Percentiles rank a stretch among this genome's conserved stretches.
Evolutionary conservation across 805 yeast genomes (phyloP).

Genomic region (Lipomyces yamadae): DNA sequence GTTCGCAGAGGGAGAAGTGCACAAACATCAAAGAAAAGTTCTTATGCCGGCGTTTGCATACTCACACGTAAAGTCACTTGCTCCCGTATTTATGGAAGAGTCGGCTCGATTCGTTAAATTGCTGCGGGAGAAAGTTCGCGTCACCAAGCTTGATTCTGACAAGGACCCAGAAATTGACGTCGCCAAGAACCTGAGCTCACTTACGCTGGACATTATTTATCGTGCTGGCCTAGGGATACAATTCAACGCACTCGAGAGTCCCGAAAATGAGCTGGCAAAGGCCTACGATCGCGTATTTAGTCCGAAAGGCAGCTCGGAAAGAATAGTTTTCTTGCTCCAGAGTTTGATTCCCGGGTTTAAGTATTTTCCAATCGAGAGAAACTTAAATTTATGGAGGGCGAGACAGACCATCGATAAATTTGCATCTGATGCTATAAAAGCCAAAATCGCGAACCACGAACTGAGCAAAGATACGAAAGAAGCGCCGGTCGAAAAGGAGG

Average conservation of each 20-base stretch:
- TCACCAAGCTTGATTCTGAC: neutral
- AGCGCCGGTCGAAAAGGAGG: neutral
- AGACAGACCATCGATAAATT: constrained; percentile 18
- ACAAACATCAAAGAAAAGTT: constrained; percentile 28
- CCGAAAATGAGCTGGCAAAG: constrained; percentile 27
- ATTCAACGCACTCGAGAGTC: constrained; percentile 29
- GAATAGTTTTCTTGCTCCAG: constrained; percentile 16
- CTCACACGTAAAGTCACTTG: constrained; percentile 21
- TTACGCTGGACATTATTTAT: constrained; percentile 33
- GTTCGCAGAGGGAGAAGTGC: constrained; percentile 35
- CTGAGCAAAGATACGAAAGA: neutral
- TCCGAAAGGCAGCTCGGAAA: constrained; percentile 7
- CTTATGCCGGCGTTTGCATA: constrained; percentile 33
- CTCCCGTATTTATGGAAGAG: constrained; percentile 27
- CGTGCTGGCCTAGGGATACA: constrained; percentile 27
- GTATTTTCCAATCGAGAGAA: constrained; percentile 21
- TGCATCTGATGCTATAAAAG: constrained; percentile 26
- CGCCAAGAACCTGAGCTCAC: constrained; percentile 6
- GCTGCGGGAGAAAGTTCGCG: neutral
- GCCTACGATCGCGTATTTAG: constrained; percentile 22
- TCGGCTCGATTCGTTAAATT: constrained; percentile 16
- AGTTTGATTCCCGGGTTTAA: constrained; percentile 21
- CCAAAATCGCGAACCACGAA: constrained; percentile 15
- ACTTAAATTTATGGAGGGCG: constrained; percentile 11
- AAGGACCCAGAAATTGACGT: constrained; percentile 13